phyloP scores from a whole-genome alignment of 371 early-diverging fungal species.

The Haplosporangium sp. region DNA sequence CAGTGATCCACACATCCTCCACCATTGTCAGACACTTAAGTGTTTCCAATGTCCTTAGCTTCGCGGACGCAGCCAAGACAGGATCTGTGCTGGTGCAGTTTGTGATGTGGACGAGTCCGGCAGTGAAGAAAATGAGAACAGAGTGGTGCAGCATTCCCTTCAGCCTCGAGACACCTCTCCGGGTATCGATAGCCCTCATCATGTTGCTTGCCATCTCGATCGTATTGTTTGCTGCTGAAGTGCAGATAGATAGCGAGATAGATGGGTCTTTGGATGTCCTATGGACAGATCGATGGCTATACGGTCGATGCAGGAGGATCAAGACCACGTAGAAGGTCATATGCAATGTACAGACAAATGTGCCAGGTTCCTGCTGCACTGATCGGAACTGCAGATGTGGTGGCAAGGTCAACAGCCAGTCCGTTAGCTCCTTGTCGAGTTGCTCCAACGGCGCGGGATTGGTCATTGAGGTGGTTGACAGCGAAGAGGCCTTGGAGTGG shows the following conservation, averaged over 20 bases:
- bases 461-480: constrained; percentile 44
- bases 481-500: constrained; percentile 41
- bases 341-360: constrained; percentile 58
- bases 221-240: constrained; percentile 64
- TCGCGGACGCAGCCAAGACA: constrained; percentile 41
- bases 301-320: constrained; percentile 68
- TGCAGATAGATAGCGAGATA: constrained; percentile 64
- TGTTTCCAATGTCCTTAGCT: constrained; percentile 42
- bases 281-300: constrained; percentile 45
- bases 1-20: constrained; percentile 51
- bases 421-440: constrained; percentile 53
- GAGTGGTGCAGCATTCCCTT: constrained; percentile 62
- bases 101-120: constrained; percentile 48
- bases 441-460: constrained; percentile 54
- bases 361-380: constrained; percentile 50
- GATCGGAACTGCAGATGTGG: constrained; percentile 50
- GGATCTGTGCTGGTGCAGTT: constrained; percentile 54
- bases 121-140: constrained; percentile 54
- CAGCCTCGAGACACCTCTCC: constrained; percentile 38
- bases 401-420: constrained; percentile 49
- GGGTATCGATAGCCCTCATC: constrained; percentile 46
- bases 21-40: constrained; percentile 31
- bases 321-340: constrained; percentile 65
- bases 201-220: constrained; percentile 64
- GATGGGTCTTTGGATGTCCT: constrained; percentile 35